Conservation (phyloP, 306 rosid species). For the Vicia villosa region DNA sequence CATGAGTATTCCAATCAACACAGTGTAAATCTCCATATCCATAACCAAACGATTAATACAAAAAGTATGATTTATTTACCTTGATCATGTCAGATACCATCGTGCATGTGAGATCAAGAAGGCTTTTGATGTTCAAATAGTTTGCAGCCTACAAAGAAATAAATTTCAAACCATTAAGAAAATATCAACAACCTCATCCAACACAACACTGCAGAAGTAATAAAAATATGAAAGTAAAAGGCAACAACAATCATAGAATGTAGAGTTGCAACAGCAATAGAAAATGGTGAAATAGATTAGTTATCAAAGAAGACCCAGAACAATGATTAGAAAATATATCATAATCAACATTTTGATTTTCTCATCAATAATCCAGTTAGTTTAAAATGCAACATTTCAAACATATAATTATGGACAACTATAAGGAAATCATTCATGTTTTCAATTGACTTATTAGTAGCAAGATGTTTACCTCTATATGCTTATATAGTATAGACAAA, state of each 20-base stretch:
- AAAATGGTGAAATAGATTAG: neutral
- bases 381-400: too few species aligned
- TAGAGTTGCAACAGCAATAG: neutral
- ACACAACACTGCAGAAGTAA: neutral
- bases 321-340: neutral
- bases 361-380: neutral
- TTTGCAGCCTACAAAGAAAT: slow-evolving; percentile 67
- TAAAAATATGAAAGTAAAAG: neutral
- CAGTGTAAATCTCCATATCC: too few species aligned
- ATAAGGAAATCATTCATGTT: too few species aligned
- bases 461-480: too few species aligned
- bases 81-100: slow-evolving; percentile 83
- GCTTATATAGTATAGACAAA: too few species aligned
- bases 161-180: neutral
- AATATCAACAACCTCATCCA: neutral
- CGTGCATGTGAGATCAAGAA: slow-evolving; percentile 73
- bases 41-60: too few species aligned
- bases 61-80: too few species aligned
- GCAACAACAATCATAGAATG: neutral
- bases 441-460: too few species aligned
- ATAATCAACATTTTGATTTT: neutral
- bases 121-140: slow-evolving; percentile 75
- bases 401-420: too few species aligned
- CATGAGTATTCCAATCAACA: too few species aligned
- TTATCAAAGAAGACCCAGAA: neutral